Evolutionary conservation across 2,329 filamentous ascomycete genomes (phyloP), one percentile per base, ranked within the genome.

Genomic region (Phialophora tarda): DNA sequence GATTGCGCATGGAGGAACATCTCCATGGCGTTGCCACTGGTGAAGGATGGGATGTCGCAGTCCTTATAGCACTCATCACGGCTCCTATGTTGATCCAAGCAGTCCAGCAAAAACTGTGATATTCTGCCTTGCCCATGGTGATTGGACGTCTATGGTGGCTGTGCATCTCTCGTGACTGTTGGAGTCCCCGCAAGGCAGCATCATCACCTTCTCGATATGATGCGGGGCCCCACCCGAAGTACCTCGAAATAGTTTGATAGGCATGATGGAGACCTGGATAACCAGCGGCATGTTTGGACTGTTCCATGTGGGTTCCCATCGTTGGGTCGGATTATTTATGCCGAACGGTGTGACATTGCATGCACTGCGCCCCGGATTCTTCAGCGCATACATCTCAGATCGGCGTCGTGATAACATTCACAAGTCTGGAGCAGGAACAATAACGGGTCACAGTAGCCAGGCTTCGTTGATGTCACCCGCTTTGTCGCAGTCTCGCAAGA

Each of bases 401-500:
- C 17, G 6, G 17, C 38, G 14, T 41, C 17, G 3, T 41, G 38
- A 41, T 8, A 41, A 4, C 11, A 38, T 6, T 14, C 38, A 41
- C 14, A 41, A 17, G 14, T 17, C 12, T 41, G 38, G 4, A 44
- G 2, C 14, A 44, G 5, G 38, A n/a, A 7, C 1, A n/a, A 44
- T n/a, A 17, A 44, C 21, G 14, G 38, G 38, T 44, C 38, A 4
- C 17, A 17, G 38, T 11, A 3, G 38, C 38, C 14, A n/a, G 38
- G n/a, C 14, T 61, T 61, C 47, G 38, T 11, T 38, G 11, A 53
- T 5, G 23, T 51, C 48, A 56, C 7, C 71, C 71, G 17, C 73
- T 74, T 56, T 78, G 74, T 67, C 86, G 78, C 57, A 88, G 74
- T 71, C 83, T 88, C 56, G 81, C 83, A 59, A 89, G 74, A 4